phyloP scores from a whole-genome alignment of 2,329 filamentous ascomycete genomes.

The Botrytis squamosa region DNA sequence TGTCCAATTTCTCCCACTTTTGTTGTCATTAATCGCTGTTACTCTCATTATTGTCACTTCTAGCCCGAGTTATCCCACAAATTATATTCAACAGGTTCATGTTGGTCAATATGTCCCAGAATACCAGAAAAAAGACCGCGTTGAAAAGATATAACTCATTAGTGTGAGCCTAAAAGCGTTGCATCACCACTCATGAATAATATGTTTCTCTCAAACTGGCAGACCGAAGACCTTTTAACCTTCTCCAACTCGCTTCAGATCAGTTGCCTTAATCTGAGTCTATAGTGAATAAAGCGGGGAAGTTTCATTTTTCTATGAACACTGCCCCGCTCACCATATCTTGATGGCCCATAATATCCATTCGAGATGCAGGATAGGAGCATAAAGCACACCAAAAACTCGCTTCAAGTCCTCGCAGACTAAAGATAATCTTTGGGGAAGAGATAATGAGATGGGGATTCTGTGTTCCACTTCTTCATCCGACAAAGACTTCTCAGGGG shows the following conservation, averaged over 20 bases:
- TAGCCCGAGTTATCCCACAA: accelerated
- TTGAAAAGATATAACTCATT: background rate
- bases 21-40: background rate
- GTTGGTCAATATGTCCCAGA: background rate
- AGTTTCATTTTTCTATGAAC: background rate
- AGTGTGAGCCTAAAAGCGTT: no score
- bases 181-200: no score
- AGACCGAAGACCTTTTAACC: background rate
- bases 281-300: background rate
- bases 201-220: background rate
- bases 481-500: background rate
- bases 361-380: background rate
- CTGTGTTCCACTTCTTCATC: background rate
- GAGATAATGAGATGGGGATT: accelerated
- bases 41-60: background rate
- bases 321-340: background rate
- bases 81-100: background rate
- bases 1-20: background rate
- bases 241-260: background rate
- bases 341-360: background rate
- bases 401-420: background rate
- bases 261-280: background rate
- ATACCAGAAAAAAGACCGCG: background rate
- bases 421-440: accelerated
- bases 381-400: background rate